These are phyloP conservation scores for Phytopythium delawarense DNA, from an alignment of 352 stramenopile species.

Conservation along the genomic window DNA sequence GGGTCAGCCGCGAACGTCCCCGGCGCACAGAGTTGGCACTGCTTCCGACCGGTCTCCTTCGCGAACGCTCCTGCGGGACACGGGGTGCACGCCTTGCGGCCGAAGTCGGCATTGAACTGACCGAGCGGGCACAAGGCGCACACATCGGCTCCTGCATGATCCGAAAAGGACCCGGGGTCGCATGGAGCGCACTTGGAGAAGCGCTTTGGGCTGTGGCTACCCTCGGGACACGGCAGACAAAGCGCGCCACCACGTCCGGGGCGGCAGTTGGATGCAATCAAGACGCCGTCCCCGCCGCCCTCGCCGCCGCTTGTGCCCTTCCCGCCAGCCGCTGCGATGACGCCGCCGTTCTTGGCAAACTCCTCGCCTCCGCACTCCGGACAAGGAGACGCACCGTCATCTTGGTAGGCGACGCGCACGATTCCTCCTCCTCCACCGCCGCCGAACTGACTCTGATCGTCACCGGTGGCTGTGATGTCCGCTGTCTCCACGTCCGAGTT, in stretches of 20 bases:
- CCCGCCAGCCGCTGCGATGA: slow-evolving; percentile 37
- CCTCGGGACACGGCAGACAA: slow-evolving; percentile 58
- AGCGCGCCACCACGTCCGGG: slow-evolving; percentile 60
- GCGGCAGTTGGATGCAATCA: slow-evolving; percentile 52
- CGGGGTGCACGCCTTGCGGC: slow-evolving; percentile 50
- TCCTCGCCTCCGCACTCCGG: slow-evolving; percentile 27
- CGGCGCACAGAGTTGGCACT: slow-evolving; percentile 50
- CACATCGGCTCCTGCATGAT: slow-evolving; percentile 30
- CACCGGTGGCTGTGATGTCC: slow-evolving; percentile 1
- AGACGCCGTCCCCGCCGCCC: slow-evolving; percentile 44
- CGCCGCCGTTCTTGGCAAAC: slow-evolving; percentile 57
- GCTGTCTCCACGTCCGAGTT: slow-evolving; percentile 2
- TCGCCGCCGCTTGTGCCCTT: slow-evolving; percentile 49
- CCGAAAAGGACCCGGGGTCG: slow-evolving; percentile 59
- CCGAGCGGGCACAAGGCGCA: slow-evolving; percentile 53
- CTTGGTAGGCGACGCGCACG: slow-evolving; percentile 50
- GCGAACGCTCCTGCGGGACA: slow-evolving; percentile 62
- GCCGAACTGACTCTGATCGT: slow-evolving; percentile 30
- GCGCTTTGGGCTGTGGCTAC: slow-evolving; percentile 52
- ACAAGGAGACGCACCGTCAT: slow-evolving; percentile 8
- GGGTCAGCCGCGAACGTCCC: slow-evolving; percentile 43
- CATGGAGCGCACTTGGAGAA: slow-evolving; percentile 66
- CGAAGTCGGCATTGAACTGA: slow-evolving; percentile 69
- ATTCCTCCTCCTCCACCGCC: slow-evolving; percentile 60
- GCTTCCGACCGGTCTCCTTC: slow-evolving; percentile 34